Evolutionary conservation across 139 green algal genomes (phyloP).

Genomic region (Tetradesmus obliquus): DNA sequence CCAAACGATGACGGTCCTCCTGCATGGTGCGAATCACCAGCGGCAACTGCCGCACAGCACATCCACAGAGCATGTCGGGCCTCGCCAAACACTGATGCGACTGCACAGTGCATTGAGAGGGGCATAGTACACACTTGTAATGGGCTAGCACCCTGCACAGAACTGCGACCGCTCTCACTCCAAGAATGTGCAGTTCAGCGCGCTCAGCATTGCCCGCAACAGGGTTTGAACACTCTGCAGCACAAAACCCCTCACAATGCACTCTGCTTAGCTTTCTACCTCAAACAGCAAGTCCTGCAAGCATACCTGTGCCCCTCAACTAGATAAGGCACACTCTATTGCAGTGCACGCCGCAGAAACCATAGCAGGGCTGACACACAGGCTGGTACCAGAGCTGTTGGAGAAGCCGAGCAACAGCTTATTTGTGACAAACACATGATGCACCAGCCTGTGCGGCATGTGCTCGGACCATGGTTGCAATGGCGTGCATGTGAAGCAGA

Average conservation of each 20-base stretch:
- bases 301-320: neutral
- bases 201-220: neutral
- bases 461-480: neutral
- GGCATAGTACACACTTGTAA: neutral
- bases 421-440: neutral
- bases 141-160: too few species aligned
- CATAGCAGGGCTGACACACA: neutral
- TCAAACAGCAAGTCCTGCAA: neutral
- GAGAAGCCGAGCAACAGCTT: neutral
- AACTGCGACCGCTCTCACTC: too few species aligned
- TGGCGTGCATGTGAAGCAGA: neutral
- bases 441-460: neutral
- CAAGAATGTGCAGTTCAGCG: neutral
- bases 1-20: too few species aligned
- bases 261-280: neutral
- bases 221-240: neutral
- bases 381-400: neutral
- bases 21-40: too few species aligned
- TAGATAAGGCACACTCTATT: neutral
- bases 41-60: too few species aligned
- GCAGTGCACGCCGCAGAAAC: neutral
- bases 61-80: neutral
- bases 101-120: neutral
- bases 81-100: neutral
- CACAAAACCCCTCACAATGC: neutral